Evolutionary conservation across 345 rosid genomes (phyloP).

Genomic region (Eucalyptus pauciflora): DNA sequence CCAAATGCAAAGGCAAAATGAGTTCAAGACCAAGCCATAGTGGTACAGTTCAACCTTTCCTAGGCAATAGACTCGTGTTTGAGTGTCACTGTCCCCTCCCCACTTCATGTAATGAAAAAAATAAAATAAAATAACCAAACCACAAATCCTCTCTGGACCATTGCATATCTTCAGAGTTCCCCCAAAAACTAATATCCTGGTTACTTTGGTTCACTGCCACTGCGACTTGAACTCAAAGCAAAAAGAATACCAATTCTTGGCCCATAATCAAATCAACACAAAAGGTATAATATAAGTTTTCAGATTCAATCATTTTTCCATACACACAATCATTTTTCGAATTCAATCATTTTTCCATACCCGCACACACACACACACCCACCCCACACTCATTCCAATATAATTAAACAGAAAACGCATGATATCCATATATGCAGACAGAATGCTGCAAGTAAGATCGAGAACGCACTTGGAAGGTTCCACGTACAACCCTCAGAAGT

Average conservation of each 20-base stretch:
- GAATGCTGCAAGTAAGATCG: background rate
- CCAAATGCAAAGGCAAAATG: background rate
- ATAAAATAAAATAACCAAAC: background rate
- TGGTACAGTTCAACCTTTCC: background rate
- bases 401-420: background rate
- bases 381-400: background rate
- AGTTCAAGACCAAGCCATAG: background rate
- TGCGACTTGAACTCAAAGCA: background rate
- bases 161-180: background rate
- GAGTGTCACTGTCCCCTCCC: background rate
- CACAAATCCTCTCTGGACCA: background rate
- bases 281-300: background rate
- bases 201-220: background rate
- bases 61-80: background rate
- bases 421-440: background rate
- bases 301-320: background rate
- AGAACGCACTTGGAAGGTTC: conserved; percentile 85
- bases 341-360: background rate
- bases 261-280: background rate
- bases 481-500: conserved; percentile 68
- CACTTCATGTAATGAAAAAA: background rate
- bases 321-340: background rate
- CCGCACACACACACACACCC: background rate
- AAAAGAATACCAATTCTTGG: background rate
- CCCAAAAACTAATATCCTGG: background rate